Evolutionary conservation across 2,329 filamentous ascomycete genomes (phyloP).

Genomic region (Neofusicoccum sp.): DNA sequence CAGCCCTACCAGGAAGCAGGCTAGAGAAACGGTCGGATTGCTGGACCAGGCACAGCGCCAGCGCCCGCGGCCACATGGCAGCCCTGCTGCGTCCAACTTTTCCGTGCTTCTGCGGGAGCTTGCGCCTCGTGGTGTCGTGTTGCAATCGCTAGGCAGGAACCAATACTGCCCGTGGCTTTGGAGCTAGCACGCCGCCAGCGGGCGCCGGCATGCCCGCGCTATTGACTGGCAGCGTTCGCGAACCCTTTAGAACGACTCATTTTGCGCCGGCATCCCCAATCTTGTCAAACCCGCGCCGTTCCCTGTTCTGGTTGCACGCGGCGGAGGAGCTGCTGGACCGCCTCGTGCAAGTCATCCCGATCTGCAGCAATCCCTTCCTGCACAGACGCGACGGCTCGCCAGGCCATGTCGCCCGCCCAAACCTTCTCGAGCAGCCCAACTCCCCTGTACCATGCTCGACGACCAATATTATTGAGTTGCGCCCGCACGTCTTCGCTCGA

Average conservation of each 20-base stretch:
- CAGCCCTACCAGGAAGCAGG: slow-evolving; percentile 16
- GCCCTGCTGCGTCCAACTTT: slow-evolving; percentile 7
- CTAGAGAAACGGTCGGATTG: slow-evolving; percentile 16
- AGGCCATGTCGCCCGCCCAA: slow-evolving; percentile 1
- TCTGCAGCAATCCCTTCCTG: slow-evolving; percentile 19
- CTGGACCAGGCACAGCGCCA: not conserved
- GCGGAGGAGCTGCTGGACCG: not conserved
- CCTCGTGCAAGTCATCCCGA: slow-evolving; percentile 22
- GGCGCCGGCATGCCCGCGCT: slow-evolving; percentile 6
- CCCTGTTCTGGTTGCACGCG: not conserved
- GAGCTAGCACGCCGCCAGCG: slow-evolving; percentile 6
- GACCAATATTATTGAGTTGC: slow-evolving; percentile 14
- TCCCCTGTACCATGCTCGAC: slow-evolving; percentile 9
- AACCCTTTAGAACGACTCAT: not conserved
- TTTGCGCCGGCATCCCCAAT: slow-evolving; percentile 7
- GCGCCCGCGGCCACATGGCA: slow-evolving; percentile 17
- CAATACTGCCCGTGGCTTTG: not conserved
- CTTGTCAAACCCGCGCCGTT: slow-evolving; percentile 15
- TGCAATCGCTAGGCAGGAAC: slow-evolving; percentile 15
- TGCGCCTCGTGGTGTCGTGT: slow-evolving; percentile 10
- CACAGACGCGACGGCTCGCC: slow-evolving; percentile 17
- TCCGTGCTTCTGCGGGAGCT: slow-evolving; percentile 11
- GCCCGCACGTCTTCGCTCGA: slow-evolving; percentile 14
- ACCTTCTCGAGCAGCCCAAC: not conserved
- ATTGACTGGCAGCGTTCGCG: slow-evolving; percentile 2